A percentile compares a stretch with the other conserved stretches of the same genome.
Evolutionary conservation across 371 early-diverging fungal species (phyloP).

Genomic region (Umbelopsis sp.): DNA sequence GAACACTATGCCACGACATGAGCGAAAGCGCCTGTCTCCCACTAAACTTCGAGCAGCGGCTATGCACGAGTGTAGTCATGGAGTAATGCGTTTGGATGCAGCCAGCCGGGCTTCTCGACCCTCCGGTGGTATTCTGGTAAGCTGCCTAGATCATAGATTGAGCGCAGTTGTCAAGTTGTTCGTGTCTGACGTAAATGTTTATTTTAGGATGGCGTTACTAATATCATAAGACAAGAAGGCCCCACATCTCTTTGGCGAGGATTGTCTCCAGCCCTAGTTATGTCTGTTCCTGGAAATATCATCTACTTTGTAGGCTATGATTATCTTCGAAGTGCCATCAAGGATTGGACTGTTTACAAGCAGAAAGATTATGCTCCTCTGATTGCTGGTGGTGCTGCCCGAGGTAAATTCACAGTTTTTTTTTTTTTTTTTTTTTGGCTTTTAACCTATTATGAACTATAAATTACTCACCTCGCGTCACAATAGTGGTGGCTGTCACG

Average conservation of each 20-base stretch:
- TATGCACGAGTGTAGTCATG: slow-evolving; percentile 34
- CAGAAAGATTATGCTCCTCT: slow-evolving; percentile 63
- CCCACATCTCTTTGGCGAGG: slow-evolving; percentile 82
- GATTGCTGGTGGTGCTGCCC: slow-evolving; percentile 78
- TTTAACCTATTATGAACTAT: neutral
- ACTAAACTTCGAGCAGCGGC: slow-evolving; percentile 25
- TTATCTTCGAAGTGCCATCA: slow-evolving; percentile 61
- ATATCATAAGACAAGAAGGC: slow-evolving; percentile 85
- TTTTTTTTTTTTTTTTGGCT: slow-evolving; percentile 3
- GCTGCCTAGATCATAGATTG: slow-evolving; percentile 5
- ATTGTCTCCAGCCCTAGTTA: slow-evolving; percentile 82
- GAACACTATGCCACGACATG: slow-evolving; percentile 17
- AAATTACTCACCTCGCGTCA: neutral
- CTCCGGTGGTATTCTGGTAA: slow-evolving; percentile 27
- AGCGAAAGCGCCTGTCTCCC: neutral
- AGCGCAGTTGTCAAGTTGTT: neutral
- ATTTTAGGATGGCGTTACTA: slow-evolving; percentile 69
- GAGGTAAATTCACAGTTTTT: slow-evolving; percentile 51
- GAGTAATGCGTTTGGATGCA: slow-evolving; percentile 4
- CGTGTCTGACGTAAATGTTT: too few relatives aligned
- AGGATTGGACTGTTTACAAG: slow-evolving; percentile 17
- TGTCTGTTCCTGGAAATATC: slow-evolving; percentile 91
- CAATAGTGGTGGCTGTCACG: slow-evolving; percentile 71
- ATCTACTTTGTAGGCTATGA: slow-evolving; percentile 96
- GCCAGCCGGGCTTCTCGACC: slow-evolving; percentile 18